A percentile compares a stretch with the other conserved stretches of the same genome.
Evolutionary conservation across 139 green algal species (phyloP).

Genomic region (Micractinium conductrix): DNA sequence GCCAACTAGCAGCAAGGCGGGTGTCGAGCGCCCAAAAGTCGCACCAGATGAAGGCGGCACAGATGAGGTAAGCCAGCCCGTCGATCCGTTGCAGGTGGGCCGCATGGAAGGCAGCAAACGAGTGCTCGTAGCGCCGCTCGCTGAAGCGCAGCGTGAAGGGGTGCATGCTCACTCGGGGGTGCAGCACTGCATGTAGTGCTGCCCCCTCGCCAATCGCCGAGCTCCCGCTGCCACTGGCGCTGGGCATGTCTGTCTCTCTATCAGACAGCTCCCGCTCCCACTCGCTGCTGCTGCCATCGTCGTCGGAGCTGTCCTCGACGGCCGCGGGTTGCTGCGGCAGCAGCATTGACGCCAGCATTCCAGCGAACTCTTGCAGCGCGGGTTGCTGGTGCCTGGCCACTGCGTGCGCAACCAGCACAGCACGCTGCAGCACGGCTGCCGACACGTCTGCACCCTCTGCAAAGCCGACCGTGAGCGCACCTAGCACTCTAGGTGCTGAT

Average conservation of each 20-base stretch:
- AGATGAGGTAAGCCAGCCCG: neutral
- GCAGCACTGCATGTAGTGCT: no score
- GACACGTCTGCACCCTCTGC: neutral
- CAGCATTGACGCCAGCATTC: neutral
- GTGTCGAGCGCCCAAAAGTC: no score
- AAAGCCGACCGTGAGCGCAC: neutral
- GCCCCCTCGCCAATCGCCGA: no score
- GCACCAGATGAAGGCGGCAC: neutral
- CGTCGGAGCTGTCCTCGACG: neutral
- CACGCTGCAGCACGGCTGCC: neutral
- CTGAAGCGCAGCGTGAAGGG: neutral
- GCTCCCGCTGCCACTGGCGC: neutral
- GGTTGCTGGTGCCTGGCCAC: neutral
- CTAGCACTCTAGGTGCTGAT: neutral
- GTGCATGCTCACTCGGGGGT: neutral
- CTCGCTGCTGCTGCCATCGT: neutral
- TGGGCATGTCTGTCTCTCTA: neutral
- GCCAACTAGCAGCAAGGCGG: no score
- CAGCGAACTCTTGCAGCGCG: neutral
- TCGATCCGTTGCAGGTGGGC: neutral
- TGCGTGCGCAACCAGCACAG: neutral
- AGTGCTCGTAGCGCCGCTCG: neutral
- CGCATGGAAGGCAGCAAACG: neutral
- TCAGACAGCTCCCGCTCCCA: neutral
- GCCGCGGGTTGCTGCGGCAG: neutral